Conservation (phyloP, 23 red algal genomes). For the Gracilaria vermiculophylla region DNA sequence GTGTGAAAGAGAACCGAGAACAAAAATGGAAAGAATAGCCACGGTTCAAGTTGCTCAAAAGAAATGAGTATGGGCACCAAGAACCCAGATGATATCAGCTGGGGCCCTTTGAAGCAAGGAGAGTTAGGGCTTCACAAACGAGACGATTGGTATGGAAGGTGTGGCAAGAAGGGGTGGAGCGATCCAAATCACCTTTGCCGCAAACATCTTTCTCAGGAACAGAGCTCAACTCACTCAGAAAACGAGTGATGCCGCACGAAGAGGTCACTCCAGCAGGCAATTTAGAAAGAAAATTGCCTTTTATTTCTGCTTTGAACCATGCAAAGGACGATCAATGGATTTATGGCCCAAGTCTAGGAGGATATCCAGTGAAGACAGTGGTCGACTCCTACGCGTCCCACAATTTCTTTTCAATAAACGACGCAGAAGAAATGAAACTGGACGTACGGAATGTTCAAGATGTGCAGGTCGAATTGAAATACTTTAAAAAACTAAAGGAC, state of each 20-base stretch:
- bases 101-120: constrained; percentile 5
- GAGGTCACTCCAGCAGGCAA: background rate
- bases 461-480: too few relatives aligned
- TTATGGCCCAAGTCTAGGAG: background rate
- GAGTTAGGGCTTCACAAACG: background rate
- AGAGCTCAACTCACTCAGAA: background rate
- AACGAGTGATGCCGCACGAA: background rate
- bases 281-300: background rate
- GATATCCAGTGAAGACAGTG: background rate
- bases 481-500: too few relatives aligned
- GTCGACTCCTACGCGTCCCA: background rate
- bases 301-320: background rate
- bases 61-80: background rate
- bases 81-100: background rate
- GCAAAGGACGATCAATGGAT: background rate
- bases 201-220: background rate
- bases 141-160: background rate
- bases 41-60: too few relatives aligned
- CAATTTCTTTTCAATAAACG: too few relatives aligned
- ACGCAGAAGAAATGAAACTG: too few relatives aligned
- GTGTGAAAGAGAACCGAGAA: background rate
- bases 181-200: background rate
- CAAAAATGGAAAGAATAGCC: background rate
- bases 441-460: too few relatives aligned
- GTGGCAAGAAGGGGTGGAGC: background rate